These are phyloP conservation scores for Anisodus tanguticus DNA, from an alignment of 257 asterid species.

Conservation along the genomic window DNA sequence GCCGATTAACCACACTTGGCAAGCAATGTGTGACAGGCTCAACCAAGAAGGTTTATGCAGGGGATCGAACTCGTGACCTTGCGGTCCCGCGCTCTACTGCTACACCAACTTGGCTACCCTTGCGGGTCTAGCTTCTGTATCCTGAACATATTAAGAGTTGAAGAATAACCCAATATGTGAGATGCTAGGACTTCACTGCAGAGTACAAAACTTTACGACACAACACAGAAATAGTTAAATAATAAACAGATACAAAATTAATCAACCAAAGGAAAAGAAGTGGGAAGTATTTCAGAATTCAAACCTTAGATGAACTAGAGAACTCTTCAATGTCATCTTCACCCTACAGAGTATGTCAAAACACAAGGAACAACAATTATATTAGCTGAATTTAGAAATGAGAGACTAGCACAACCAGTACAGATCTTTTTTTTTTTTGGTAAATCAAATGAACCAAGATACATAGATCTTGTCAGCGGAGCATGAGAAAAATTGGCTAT, in stretches of 20 bases:
- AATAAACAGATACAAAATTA: background rate
- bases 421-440: background rate
- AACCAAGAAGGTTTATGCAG: too few species aligned
- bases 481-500: background rate
- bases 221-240: background rate
- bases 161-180: background rate
- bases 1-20: too few species aligned
- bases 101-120: too few species aligned
- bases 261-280: background rate
- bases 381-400: background rate
- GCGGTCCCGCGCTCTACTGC: too few species aligned
- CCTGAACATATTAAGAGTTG: slow-evolving; percentile 41
- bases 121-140: slow-evolving; percentile 56
- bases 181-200: slow-evolving; percentile 7
- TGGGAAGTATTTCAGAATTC: slow-evolving; percentile 25
- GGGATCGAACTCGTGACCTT: too few species aligned
- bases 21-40: too few species aligned
- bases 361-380: background rate
- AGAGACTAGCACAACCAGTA: background rate
- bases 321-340: slow-evolving; percentile 67
- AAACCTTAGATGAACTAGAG: slow-evolving; percentile 66
- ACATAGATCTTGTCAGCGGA: background rate
- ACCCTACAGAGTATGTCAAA: slow-evolving; percentile 46
- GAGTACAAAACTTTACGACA: background rate
- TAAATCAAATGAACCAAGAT: slow-evolving; percentile 24